Conservation (phyloP, 345 rosid species). For the Turnera subulata region DNA sequence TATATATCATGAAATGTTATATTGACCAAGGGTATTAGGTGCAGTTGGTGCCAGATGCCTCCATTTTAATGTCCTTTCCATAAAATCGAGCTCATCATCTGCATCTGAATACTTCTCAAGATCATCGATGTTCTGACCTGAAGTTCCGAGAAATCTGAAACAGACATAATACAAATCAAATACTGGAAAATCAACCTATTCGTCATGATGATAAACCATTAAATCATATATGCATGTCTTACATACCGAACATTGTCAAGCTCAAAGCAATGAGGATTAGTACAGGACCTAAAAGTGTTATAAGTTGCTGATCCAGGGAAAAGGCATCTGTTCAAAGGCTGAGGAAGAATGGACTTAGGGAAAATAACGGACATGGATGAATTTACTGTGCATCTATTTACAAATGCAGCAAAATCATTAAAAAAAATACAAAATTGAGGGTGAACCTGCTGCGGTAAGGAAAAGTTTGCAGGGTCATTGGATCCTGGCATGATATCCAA, state of each 20-base stretch:
- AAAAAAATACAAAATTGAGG: conserved; percentile 1
- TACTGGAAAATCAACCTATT: not conserved
- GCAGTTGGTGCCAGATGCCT: conserved; percentile 97
- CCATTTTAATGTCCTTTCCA: conserved; percentile 93
- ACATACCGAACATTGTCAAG: conserved; percentile 66
- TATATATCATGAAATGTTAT: too few relatives aligned
- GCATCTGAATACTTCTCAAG: conserved; percentile 89
- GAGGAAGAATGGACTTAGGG: conserved; percentile 26
- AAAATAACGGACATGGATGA: not conserved
- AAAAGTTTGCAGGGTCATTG: conserved; percentile 86
- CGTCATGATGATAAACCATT: not conserved
- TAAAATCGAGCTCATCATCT: conserved; percentile 66
- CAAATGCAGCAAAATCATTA: not conserved
- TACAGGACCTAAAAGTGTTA: conserved; percentile 85
- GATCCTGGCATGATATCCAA: conserved; percentile 95
- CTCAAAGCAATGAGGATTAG: conserved; percentile 96
- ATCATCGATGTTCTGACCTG: conserved; percentile 97
- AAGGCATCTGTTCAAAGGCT: conserved; percentile 90
- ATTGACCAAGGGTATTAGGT: conserved; percentile 88
- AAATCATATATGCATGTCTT: conserved; percentile 7
- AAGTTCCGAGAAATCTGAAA: conserved; percentile 92
- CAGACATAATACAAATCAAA: not conserved
- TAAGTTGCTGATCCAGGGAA: conserved; percentile 82
- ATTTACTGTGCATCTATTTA: too few relatives aligned
- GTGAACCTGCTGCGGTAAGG: conserved; percentile 93